Evolutionary conservation across 495 filamentous ascomycete species (phyloP).

Genomic region (Neurospora sp.): DNA sequence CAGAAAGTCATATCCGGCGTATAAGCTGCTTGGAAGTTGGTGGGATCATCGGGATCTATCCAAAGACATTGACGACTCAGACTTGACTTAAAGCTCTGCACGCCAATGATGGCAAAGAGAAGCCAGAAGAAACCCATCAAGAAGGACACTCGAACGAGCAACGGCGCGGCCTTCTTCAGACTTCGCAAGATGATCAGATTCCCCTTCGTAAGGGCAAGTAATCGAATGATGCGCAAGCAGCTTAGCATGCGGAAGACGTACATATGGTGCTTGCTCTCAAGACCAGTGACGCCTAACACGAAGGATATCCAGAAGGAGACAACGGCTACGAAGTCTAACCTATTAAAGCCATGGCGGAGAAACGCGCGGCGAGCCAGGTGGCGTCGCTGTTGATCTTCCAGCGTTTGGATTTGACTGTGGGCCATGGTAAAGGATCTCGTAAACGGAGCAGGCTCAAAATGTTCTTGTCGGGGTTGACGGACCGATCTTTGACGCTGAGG

Average conservation of each 20-base stretch:
- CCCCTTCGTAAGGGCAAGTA: constrained; percentile 82
- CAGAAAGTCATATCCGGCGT: constrained; percentile 64
- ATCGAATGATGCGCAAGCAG: constrained; percentile 79
- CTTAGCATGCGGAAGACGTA: constrained; percentile 96
- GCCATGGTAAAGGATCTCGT: constrained; percentile 70
- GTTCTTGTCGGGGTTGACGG: constrained; percentile 28
- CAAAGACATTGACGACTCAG: constrained; percentile 81
- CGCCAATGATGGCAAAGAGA: constrained; percentile 89
- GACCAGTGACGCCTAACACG: constrained; percentile 51
- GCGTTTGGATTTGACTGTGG: constrained; percentile 40
- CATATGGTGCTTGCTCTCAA: constrained; percentile 58
- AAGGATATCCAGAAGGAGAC: constrained; percentile 92
- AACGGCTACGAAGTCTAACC: constrained; percentile 92
- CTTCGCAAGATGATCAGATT: constrained; percentile 91
- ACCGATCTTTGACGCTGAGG: constrained; percentile 63
- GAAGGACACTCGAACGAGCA: constrained; percentile 92
- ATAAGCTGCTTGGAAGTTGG: constrained; percentile 32
- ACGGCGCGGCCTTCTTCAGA: constrained; percentile 86
- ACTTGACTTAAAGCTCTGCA: constrained; percentile 97
- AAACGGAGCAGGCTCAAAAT: constrained; percentile 56
- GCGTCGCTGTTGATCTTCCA: constrained; percentile 71
- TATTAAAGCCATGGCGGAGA: constrained; percentile 88
- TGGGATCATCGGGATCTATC: constrained; percentile 50
- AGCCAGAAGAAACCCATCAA: constrained; percentile 99
- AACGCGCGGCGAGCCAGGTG: constrained; percentile 87